These are phyloP conservation scores for Cordyceps pruinosa DNA, from an alignment of 2,329 filamentous ascomycete species.

Conservation along the genomic window DNA sequence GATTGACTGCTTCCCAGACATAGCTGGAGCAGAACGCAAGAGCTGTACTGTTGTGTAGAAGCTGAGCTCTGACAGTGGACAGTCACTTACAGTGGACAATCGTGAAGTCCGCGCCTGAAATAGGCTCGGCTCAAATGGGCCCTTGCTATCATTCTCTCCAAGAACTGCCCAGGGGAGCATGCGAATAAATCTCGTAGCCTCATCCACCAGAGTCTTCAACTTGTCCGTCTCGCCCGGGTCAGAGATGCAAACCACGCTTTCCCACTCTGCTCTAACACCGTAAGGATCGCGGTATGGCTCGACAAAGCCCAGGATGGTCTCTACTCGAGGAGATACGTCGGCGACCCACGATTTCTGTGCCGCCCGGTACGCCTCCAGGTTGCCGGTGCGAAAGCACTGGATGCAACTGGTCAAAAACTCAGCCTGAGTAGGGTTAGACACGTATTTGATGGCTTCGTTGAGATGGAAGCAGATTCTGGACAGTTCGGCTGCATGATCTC, in stretches of 20 bases:
- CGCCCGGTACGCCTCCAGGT: neutral
- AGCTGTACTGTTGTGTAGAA: neutral
- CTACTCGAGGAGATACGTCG: neutral
- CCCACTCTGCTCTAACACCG: neutral
- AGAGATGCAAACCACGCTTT: neutral
- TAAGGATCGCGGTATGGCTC: neutral
- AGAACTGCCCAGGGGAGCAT: neutral
- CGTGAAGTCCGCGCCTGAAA: neutral
- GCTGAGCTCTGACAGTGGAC: neutral
- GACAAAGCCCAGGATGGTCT: neutral
- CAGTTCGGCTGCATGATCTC: neutral
- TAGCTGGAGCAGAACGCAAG: neutral
- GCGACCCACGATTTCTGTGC: neutral
- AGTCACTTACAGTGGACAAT: neutral
- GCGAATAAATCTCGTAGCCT: neutral
- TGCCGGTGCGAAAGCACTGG: neutral
- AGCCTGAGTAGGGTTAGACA: neutral
- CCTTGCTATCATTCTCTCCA: neutral
- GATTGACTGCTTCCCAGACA: neutral
- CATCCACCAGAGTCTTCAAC: neutral
- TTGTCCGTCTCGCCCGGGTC: too few relatives aligned
- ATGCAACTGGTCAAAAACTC: neutral
- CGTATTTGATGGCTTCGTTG: neutral
- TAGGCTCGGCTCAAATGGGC: neutral
- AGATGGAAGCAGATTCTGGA: neutral